phyloP scores from a whole-genome alignment of 352 stramenopile genomes.

The Phytophthora macrochlamydospora region DNA sequence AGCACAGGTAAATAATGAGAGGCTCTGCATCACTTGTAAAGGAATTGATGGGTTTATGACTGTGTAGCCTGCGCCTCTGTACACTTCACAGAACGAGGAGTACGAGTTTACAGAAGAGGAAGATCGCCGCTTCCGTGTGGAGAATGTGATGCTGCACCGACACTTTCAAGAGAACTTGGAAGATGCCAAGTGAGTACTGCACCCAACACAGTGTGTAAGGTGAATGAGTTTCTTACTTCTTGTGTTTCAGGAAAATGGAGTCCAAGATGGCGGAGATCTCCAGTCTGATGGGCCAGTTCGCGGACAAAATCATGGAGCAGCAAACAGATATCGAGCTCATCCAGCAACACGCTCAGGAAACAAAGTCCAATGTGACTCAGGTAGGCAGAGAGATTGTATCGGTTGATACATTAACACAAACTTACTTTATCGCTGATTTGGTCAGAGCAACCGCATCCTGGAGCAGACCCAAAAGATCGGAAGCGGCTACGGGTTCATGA shows the following conservation, averaged over 20 bases:
- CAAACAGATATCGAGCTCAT: slow-evolving; percentile 82
- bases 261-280: slow-evolving; percentile 87
- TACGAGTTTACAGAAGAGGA: slow-evolving; percentile 73
- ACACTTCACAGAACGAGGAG: slow-evolving; percentile 53
- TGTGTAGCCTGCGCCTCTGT: slow-evolving; percentile 26
- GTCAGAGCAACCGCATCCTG: slow-evolving; percentile 77
- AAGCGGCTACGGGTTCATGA: slow-evolving; percentile 81
- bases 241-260: slow-evolving; percentile 73
- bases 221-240: too few species aligned
- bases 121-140: slow-evolving; percentile 57
- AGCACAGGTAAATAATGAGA: too few species aligned
- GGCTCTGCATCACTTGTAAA: too few species aligned
- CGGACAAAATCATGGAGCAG: slow-evolving; percentile 86
- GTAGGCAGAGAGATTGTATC: slow-evolving; percentile 29
- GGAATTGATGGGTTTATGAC: background rate
- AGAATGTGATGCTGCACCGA: slow-evolving; percentile 80
- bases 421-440: slow-evolving; percentile 1
- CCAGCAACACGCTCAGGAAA: slow-evolving; percentile 69
- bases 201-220: too few species aligned
- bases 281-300: slow-evolving; percentile 84
- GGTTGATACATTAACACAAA: background rate
- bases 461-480: slow-evolving; percentile 80
- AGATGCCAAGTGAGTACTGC: slow-evolving; percentile 70
- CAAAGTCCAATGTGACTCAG: slow-evolving; percentile 75
- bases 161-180: slow-evolving; percentile 89